A percentile compares a stretch with the other conserved stretches of the same genome.
Conservation (phyloP, 495 filamentous ascomycete genomes). For the Lasiosphaeria ovina region DNA sequence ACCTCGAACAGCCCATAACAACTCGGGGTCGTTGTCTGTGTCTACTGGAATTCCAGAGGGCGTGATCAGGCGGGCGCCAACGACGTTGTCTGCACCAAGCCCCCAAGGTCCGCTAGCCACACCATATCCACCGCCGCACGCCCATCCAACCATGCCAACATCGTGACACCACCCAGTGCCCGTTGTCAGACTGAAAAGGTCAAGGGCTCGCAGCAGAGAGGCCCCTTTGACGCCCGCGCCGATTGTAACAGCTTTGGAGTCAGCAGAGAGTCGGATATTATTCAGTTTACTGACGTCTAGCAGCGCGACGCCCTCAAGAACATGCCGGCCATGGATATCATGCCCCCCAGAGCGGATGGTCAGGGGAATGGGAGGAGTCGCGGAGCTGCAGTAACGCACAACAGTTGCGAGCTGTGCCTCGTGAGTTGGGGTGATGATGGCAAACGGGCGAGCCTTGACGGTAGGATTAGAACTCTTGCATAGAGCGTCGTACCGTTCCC, state of each 20-base stretch:
- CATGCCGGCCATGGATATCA: slow-evolving; percentile 1
- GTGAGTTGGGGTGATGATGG: neutral
- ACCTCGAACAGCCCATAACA: slow-evolving; percentile 41
- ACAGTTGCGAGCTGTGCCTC: neutral
- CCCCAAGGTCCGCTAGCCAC: slow-evolving; percentile 31
- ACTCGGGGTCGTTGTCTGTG: slow-evolving; percentile 27
- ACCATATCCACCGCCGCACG: slow-evolving; percentile 40
- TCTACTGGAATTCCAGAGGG: slow-evolving; percentile 31
- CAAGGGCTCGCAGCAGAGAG: neutral
- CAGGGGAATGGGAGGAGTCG: neutral
- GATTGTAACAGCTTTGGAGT: neutral
- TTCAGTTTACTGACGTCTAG: slow-evolving; percentile 11
- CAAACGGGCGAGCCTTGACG: neutral
- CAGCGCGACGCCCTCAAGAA: neutral
- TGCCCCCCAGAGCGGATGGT: slow-evolving; percentile 3
- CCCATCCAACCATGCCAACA: slow-evolving; percentile 40
- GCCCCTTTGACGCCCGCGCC: neutral
- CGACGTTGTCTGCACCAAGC: slow-evolving; percentile 38
- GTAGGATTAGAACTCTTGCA: neutral
- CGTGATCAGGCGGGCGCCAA: slow-evolving; percentile 34
- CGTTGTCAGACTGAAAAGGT: slow-evolving; percentile 10
- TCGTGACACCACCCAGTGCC: slow-evolving; percentile 25
- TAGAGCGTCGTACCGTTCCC: neutral
- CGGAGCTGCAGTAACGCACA: neutral
- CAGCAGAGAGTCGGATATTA: slow-evolving; percentile 21